Percentiles rank a stretch among this genome's conserved stretches.
phyloP scores from a whole-genome alignment of 2,329 filamentous ascomycete species.

The Fusarium robinianum region DNA sequence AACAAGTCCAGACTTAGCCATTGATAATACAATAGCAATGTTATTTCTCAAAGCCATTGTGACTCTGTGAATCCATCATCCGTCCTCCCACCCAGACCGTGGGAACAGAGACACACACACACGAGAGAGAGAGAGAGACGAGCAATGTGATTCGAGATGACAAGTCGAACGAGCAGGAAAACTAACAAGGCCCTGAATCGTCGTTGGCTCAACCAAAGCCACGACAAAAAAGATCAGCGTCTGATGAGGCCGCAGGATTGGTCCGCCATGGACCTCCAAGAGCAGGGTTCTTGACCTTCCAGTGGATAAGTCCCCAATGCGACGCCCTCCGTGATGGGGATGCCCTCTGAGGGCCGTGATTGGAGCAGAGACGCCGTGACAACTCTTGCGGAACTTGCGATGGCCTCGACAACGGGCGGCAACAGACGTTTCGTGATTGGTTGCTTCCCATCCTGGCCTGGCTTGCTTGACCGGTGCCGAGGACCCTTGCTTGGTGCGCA shows the following conservation, averaged over 20 bases:
- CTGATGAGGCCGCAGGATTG: conserved; percentile 31
- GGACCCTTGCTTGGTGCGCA: too few species aligned
- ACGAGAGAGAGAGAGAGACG: conserved; percentile 16
- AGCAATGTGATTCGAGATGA: conserved; percentile 25
- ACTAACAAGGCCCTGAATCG: conserved; percentile 16
- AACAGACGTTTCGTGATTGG: conserved; percentile 33
- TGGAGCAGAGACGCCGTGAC: conserved; percentile 27
- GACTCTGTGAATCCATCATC: too few species aligned
- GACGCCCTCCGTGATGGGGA: conserved; percentile 24
- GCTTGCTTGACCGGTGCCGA: too few species aligned
- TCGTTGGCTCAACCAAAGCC: conserved; percentile 29
- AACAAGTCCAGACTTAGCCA: too few species aligned
- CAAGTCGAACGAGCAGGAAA: conserved; percentile 16
- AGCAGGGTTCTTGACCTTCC: conserved; percentile 31
- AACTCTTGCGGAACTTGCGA: conserved; percentile 18
- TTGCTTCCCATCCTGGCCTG: not conserved
- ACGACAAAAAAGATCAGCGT: conserved; percentile 32
- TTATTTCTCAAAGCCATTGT: too few species aligned
- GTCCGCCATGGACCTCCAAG: conserved; percentile 17
- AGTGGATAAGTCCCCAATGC: conserved; percentile 25
- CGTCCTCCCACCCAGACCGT: too few species aligned
- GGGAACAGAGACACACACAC: too few species aligned
- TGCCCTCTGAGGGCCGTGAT: conserved; percentile 25
- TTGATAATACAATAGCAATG: too few species aligned
- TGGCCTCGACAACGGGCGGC: conserved; percentile 29